Base-by-base conservation (phyloP, 352 stramenopile species). In the Elongisporangium senticosum region DNA sequence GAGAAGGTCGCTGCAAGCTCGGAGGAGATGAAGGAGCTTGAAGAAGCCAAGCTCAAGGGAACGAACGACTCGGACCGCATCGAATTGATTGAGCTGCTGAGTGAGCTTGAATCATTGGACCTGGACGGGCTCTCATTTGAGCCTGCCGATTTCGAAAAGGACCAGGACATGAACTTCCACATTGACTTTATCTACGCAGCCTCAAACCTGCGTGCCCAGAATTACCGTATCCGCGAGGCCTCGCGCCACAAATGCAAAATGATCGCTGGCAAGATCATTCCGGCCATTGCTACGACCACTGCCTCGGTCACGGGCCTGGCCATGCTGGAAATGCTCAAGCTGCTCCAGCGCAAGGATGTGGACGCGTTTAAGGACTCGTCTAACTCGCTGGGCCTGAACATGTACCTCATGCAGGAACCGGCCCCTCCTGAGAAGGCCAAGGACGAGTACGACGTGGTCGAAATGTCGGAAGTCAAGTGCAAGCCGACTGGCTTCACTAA, bases 261-360 rank as follows among this genome's bases (percentile, higher is more conserved):
- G 68, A 99, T 99, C 64, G 98, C 98, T 8, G 98, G 98, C 49
- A 99, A 99, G 74, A 99, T 99, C 65, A 99, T 99, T 63, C 97
- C 97, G 15, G 97, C 98, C 22, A 99, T 99, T 79, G 97, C 97
- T 15, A 99, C 97, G n/a, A 99, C 97, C 10, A 99, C 99, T 69
- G 98, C 98, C 17, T 99, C 99, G 53, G 97, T 99, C 52, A 98
- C 97, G 2, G 97, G 96, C 8, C 71, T 99, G 53, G 96, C 98
- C 67, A 97, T 99, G 67, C 62, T 95, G 4, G 78, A 96, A 65
- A 81, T 96, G 79, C 78, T 95, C 53, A 96, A 96, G 72, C 60
- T 95, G 28, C 58, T 97, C 19, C 86, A 96, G 69, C 75, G 74
- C 21, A 97, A 97, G 69, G 78, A 94, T 50, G 57, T 97, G 21